Evolutionary conservation across 2,329 filamentous ascomycete genomes (phyloP).

Genomic region (Ophiosphaerella narmari): DNA sequence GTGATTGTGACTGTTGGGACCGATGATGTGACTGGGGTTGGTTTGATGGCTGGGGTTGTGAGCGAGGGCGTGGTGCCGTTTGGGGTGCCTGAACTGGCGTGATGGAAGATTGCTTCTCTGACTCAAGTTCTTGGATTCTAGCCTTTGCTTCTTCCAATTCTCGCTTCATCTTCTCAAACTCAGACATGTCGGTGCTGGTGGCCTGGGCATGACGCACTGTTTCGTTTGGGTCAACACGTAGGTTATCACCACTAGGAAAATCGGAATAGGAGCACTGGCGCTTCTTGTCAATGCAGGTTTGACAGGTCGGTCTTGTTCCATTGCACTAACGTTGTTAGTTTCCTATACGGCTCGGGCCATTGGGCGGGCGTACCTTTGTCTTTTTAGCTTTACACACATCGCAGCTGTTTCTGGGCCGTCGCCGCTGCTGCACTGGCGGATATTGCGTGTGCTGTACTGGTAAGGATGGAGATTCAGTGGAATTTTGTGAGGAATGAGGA

Average conservation of each 20-base stretch:
- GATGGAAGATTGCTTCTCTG: slow-evolving; percentile 34
- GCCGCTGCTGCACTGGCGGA: slow-evolving; percentile 15
- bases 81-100: slow-evolving; percentile 34
- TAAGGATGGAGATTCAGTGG: slow-evolving; percentile 6
- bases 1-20: slow-evolving; percentile 9
- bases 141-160: slow-evolving; percentile 45
- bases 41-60: slow-evolving; percentile 18
- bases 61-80: slow-evolving; percentile 19
- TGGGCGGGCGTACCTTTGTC: slow-evolving; percentile 34
- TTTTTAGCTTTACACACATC: slow-evolving; percentile 45
- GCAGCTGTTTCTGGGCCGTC: slow-evolving; percentile 39
- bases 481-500: slow-evolving; percentile 9
- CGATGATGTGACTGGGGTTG: slow-evolving; percentile 14
- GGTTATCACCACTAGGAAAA: slow-evolving; percentile 20
- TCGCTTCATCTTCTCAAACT: slow-evolving; percentile 41
- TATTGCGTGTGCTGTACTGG: slow-evolving; percentile 7
- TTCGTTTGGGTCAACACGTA: slow-evolving; percentile 15
- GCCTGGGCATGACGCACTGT: slow-evolving; percentile 20
- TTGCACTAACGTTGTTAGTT: slow-evolving; percentile 39
- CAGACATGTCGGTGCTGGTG: slow-evolving; percentile 28
- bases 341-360: background rate
- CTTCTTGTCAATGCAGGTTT: slow-evolving; percentile 43
- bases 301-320: slow-evolving; percentile 38
- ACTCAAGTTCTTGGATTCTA: slow-evolving; percentile 39
- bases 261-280: slow-evolving; percentile 42